Base-by-base conservation (phyloP, 306 rosid genomes). In the barrel medic (Medicago truncatula) region DNA sequence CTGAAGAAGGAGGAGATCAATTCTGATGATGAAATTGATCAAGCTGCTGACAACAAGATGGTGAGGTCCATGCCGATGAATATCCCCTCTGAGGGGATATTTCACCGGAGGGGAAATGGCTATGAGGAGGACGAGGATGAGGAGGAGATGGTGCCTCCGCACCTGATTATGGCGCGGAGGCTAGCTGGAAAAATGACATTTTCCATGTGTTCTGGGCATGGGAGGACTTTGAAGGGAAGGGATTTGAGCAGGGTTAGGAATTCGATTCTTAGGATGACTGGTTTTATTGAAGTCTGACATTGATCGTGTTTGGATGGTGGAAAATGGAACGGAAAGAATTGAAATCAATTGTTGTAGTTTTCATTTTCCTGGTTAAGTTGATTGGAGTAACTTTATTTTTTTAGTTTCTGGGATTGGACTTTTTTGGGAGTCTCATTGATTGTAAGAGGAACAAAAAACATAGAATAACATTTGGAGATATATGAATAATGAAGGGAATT, bases 201-300 rank as follows among this genome's bases (percentile, higher is more conserved):
- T 67, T 95, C 97, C 0, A 85, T 95, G 6, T 85, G 92, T 44
- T 78, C 90, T 0, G 99, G 99, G 3, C 82, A 87, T 34, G 99
- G 99, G 20, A 78, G 99, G 77, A 90, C 99, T 1, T 88, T 95
- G 15, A 95, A 95, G 67, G 99, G 99, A 3, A 64, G 99, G 11
- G 97, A 92, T 80, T 89, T 95, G 86, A 87, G 97, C 39, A 84
- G 80, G 40, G 97, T 95, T 62, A 80, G 99, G 78, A 95, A 95
- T 60, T 87, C 96, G 0, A 80, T 95, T 82, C 97, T 92, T 4
- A 80, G 93, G 73, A 85, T 95, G 97, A 95, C 99, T 4, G 99
- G 99, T 0, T 95, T 95, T 77, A 81, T 95, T 21, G 98, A 94
- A 74, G 82, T 73, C 2, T 74, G 17, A 43, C 56, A 53, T 74